Evolutionary conservation across 1,284 basidiomycete species (phyloP).

Genomic region (Leucoagaricus sp.): DNA sequence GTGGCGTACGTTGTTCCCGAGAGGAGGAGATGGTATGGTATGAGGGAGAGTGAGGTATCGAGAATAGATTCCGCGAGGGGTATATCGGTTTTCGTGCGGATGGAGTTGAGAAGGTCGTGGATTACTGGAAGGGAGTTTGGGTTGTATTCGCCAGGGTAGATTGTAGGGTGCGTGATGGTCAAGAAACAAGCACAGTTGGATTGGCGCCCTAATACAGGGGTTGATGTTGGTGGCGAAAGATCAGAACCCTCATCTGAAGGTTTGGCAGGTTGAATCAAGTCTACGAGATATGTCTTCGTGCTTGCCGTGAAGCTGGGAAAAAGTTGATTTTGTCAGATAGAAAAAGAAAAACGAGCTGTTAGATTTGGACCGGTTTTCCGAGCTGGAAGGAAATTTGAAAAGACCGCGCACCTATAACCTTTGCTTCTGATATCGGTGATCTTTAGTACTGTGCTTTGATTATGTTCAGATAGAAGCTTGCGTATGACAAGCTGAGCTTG

Average conservation of each 20-base stretch:
- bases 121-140: constrained; percentile 36
- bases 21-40: constrained; percentile 44
- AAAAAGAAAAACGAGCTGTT: not conserved
- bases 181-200: constrained; percentile 33
- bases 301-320: constrained; percentile 29
- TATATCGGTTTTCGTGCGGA: constrained; percentile 39
- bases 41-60: constrained; percentile 35
- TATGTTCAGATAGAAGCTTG: constrained; percentile 24
- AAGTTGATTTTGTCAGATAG: not conserved
- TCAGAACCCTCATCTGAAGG: not conserved
- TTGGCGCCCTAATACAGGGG: not conserved
- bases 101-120: constrained; percentile 32
- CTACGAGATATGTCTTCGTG: constrained; percentile 36
- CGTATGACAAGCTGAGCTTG: constrained; percentile 31
- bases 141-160: constrained; percentile 21
- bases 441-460: constrained; percentile 23
- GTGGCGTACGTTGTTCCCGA: constrained; percentile 36
- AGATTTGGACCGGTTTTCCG: not conserved
- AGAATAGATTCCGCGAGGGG: constrained; percentile 40
- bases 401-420: constrained; percentile 20
- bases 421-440: constrained; percentile 29
- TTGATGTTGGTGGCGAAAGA: not conserved
- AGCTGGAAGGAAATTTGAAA: not conserved
- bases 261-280: constrained; percentile 24
- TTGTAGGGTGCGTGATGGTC: constrained; percentile 29